A percentile compares a stretch with the other conserved stretches of the same genome.
phyloP scores from a whole-genome alignment of 2,329 filamentous ascomycete species.

The Cladosporium sp. region DNA sequence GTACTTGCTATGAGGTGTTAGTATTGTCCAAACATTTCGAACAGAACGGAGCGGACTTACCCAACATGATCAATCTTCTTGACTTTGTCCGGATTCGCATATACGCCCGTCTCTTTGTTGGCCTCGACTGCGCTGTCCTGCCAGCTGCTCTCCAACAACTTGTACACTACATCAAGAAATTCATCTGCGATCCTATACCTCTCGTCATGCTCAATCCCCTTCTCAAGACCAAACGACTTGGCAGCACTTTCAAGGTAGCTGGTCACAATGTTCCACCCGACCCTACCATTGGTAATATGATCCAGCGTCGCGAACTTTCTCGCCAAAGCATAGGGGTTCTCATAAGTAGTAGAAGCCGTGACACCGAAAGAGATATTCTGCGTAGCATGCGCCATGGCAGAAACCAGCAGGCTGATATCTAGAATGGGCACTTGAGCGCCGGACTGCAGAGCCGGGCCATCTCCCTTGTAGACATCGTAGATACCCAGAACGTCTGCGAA shows the following conservation, averaged over 20 bases:
- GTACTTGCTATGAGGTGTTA: slow-evolving; percentile 26
- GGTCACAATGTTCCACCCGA: slow-evolving; percentile 50
- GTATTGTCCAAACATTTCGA: not conserved
- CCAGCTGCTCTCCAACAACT: slow-evolving; percentile 29
- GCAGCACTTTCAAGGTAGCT: slow-evolving; percentile 46
- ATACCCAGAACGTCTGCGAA: slow-evolving; percentile 47
- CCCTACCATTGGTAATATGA: slow-evolving; percentile 33
- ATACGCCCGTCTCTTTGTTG: slow-evolving; percentile 55
- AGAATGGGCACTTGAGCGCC: slow-evolving; percentile 66
- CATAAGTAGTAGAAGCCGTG: slow-evolving; percentile 36
- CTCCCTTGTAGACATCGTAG: slow-evolving; percentile 43
- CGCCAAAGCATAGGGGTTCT: slow-evolving; percentile 33
- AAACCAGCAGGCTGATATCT: slow-evolving; percentile 41
- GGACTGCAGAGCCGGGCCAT: slow-evolving; percentile 49
- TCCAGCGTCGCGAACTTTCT: slow-evolving; percentile 34
- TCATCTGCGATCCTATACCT: slow-evolving; percentile 47
- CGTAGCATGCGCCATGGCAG: slow-evolving; percentile 43
- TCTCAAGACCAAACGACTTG: slow-evolving; percentile 42
- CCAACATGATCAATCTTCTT: slow-evolving; percentile 43
- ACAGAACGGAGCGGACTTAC: slow-evolving; percentile 1
- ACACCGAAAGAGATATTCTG: slow-evolving; percentile 39
- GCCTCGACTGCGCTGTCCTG: slow-evolving; percentile 37
- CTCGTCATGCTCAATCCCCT: slow-evolving; percentile 47
- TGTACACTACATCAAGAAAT: slow-evolving; percentile 33
- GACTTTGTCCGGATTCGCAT: slow-evolving; percentile 53